Evolutionary conservation across 129 eudicot species (phyloP).

Genomic region (Tagetes erecta): DNA sequence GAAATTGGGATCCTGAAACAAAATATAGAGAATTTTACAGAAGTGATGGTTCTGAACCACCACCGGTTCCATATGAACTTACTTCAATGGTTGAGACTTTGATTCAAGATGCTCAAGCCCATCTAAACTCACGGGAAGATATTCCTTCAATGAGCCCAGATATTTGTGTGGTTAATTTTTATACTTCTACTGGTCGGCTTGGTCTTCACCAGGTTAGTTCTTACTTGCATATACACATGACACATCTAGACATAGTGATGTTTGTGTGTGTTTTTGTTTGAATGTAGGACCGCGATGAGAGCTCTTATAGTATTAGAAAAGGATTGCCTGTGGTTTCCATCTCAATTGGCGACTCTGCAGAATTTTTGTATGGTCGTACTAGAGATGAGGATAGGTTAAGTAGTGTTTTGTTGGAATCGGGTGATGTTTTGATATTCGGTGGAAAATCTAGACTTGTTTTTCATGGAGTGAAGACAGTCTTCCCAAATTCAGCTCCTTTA

Average conservation of each 20-base stretch:
- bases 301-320: constrained; percentile 30
- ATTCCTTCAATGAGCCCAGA: constrained; percentile 56
- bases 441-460: constrained; percentile 54
- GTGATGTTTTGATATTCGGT: constrained; percentile 32
- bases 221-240: background rate
- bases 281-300: constrained; percentile 60
- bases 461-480: constrained; percentile 53
- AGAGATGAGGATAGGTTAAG: constrained; percentile 23
- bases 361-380: constrained; percentile 51
- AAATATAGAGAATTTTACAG: constrained; percentile 26
- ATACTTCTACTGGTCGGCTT: constrained; percentile 49
- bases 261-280: constrained; percentile 8
- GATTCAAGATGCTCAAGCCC: constrained; percentile 40
- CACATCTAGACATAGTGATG: background rate
- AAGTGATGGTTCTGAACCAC: constrained; percentile 41
- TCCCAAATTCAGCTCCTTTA: constrained; percentile 46
- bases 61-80: constrained; percentile 42
- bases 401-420: background rate
- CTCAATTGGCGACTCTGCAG: constrained; percentile 59
- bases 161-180: constrained; percentile 57
- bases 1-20: constrained; percentile 61
- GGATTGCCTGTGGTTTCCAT: constrained; percentile 16
- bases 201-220: constrained; percentile 65
- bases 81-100: constrained; percentile 35
- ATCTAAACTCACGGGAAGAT: constrained; percentile 19